Percentiles rank a stretch among this genome's conserved stretches.
phyloP scores from a whole-genome alignment of 345 rosid genomes.

The Brassica nigra region DNA sequence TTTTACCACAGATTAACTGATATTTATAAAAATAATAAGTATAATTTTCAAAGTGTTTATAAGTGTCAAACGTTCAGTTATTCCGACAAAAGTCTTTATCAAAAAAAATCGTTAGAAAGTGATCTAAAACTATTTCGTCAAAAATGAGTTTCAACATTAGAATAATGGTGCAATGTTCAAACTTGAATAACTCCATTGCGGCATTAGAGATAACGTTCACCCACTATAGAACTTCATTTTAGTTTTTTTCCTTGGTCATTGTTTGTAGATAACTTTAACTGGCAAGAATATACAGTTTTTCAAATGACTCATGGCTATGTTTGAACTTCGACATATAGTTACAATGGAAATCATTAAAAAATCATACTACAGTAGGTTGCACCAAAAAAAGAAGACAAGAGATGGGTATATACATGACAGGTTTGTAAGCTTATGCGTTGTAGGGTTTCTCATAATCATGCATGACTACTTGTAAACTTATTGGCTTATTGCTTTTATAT shows the following conservation, averaged over 20 bases:
- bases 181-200: background rate
- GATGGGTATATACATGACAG: constrained; percentile 35
- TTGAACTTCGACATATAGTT: background rate
- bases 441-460: background rate
- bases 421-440: constrained; percentile 36
- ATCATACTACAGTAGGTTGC: background rate
- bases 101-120: too few species aligned
- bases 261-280: background rate
- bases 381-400: background rate
- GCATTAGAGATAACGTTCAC: background rate
- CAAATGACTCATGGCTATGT: background rate
- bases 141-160: too few species aligned
- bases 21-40: too few species aligned
- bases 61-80: too few species aligned
- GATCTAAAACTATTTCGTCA: too few species aligned
- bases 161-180: background rate
- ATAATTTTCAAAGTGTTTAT: too few species aligned
- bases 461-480: constrained; percentile 26
- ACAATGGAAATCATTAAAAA: background rate
- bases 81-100: too few species aligned
- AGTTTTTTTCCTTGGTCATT: background rate
- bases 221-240: background rate
- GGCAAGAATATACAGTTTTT: background rate
- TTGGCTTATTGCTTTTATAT: background rate
- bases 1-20: too few species aligned